Evolutionary conservation across 305 asterid species (phyloP).

Genomic region (Fraxinus angustifolia): DNA sequence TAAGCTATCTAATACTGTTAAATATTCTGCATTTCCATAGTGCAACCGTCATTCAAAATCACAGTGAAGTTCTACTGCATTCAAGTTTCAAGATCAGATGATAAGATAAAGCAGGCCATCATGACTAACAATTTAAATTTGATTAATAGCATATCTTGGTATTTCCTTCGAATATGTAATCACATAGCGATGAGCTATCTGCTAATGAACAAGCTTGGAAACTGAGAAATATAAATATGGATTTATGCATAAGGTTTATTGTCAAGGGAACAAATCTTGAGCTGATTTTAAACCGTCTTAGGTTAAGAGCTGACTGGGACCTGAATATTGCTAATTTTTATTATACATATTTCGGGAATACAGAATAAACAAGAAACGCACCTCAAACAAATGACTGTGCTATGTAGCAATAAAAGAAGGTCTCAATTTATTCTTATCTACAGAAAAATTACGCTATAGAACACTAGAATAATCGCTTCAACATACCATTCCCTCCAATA

Average conservation of each 20-base stretch:
- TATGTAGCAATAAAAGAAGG: neutral
- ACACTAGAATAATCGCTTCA: conserved; percentile 6
- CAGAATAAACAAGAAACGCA: neutral
- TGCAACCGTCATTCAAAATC: neutral
- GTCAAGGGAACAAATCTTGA: neutral
- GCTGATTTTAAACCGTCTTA: neutral
- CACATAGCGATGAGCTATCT: neutral
- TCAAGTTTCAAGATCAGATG: neutral
- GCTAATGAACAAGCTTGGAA: neutral
- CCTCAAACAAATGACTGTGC: conserved; percentile 7
- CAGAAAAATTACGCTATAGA: conserved; percentile 9
- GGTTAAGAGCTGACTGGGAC: neutral
- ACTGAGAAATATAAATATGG: neutral
- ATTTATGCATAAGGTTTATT: neutral
- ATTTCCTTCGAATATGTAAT: neutral
- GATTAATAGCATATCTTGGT: neutral
- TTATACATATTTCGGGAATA: neutral
- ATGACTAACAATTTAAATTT: neutral
- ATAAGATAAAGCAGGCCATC: neutral
- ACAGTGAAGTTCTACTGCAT: neutral
- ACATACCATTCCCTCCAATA: conserved; percentile 83
- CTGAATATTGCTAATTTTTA: neutral
- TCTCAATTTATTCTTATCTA: neutral
- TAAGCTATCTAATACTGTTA: neutral
- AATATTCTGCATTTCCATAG: neutral